Evolutionary conservation across 176 grass and related monocot species (phyloP), one percentile per base, ranked within the genome.

Genomic region (Chrysopogon serrulatus): DNA sequence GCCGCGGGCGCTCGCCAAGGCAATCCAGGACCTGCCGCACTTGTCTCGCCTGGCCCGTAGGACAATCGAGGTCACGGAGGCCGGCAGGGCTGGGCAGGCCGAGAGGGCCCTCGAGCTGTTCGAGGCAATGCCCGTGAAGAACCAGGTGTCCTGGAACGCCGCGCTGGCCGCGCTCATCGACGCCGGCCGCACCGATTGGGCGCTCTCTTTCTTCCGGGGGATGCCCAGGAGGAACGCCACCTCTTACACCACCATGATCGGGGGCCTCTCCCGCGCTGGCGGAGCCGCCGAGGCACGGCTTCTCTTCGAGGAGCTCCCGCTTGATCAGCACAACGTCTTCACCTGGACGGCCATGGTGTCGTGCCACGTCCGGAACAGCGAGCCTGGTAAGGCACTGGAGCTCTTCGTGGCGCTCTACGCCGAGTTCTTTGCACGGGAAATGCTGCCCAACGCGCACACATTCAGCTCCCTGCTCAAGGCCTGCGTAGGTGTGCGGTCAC

Each of bases 281-380:
- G 67, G 65, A 13, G 65, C 68, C 6, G 7, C 73, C 73, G 24
- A 26, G 60, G 84, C 87, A 15, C 84, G 73, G 26, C 41, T 12
- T 6, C 65, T 91, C 68, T 94, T 94, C 39, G 84, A 89, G 35
- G 82, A 85, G 61, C 15, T 89, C 34, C 63, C 84, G 16, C 23
- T 73, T 5, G 56, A 65, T n/a, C 34, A 21, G 68, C 81, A 91
- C 42, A 91, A 87, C 5, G 84, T 94, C 68, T 91, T 87, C 74
- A 78, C 69, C 4, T 94, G 84, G 89, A 92, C 92, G 4, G 78
- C 87, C 34, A 87, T 92, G 92, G 42, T 94, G 43, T 89, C 87
- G 7, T 90, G 89, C 73, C 80, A 85, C 24, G 81, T 72, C 26
- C 84, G 66, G 28, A 94, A 94, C 33, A 41, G 71, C 8, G 87